A percentile compares a stretch with the other conserved stretches of the same genome.
phyloP scores from a whole-genome alignment of 2,329 filamentous ascomycete genomes.

The Alternaria triticina region DNA sequence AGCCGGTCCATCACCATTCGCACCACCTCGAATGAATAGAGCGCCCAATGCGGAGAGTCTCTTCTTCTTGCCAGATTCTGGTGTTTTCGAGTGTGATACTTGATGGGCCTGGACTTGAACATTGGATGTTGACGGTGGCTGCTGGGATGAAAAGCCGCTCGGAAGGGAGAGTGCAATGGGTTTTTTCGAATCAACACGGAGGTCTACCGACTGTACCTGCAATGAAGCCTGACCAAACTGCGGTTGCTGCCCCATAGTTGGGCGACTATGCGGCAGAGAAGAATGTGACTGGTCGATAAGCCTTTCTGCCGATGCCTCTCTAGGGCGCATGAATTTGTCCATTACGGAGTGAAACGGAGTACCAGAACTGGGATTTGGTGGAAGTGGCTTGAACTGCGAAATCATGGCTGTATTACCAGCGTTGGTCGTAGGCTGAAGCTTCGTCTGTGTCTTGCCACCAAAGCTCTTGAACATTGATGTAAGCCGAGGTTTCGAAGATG shows the following conservation, averaged over 20 bases:
- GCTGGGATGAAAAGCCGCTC: slow-evolving; percentile 32
- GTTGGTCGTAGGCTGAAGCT: slow-evolving; percentile 12
- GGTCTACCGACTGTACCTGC: slow-evolving; percentile 35
- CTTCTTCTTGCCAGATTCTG: slow-evolving; percentile 49
- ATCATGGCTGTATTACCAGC: neutral
- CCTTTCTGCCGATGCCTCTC: slow-evolving; percentile 21
- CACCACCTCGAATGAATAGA: slow-evolving; percentile 51
- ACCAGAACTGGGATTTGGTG: slow-evolving; percentile 18
- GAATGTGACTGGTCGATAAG: slow-evolving; percentile 22
- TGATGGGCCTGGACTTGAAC: slow-evolving; percentile 20
- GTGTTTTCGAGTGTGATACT: slow-evolving; percentile 17
- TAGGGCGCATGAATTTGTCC: slow-evolving; percentile 29
- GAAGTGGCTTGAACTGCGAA: slow-evolving; percentile 2
- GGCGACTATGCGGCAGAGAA: slow-evolving; percentile 23
- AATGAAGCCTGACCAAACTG: slow-evolving; percentile 40
- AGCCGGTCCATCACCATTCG: slow-evolving; percentile 31
- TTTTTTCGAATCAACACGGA: slow-evolving; percentile 36
- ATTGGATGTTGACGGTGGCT: slow-evolving; percentile 14
- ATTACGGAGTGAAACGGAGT: slow-evolving; percentile 34
- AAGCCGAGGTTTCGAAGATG: slow-evolving; percentile 33
- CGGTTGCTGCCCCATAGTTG: slow-evolving; percentile 37
- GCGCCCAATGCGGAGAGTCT: slow-evolving; percentile 54
- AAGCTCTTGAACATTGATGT: slow-evolving; percentile 56
- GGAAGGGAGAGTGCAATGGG: slow-evolving; percentile 27
- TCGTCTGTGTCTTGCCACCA: slow-evolving; percentile 30